Base-by-base conservation (phyloP, 331 rosid species). In the Cydonia oblonga region DNA sequence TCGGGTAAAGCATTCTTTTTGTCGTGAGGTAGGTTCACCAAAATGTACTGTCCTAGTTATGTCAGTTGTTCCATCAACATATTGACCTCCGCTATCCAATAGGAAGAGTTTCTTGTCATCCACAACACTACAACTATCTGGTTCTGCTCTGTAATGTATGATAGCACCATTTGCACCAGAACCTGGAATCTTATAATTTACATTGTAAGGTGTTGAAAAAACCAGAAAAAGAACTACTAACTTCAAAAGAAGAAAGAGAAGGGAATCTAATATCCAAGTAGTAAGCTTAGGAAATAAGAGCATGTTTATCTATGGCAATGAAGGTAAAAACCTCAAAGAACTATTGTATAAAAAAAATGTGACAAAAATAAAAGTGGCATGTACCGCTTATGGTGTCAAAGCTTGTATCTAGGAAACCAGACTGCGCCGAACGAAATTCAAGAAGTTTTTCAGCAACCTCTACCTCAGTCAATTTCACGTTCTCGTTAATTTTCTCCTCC, bases 51-150 rank as follows among this genome's bases (percentile, higher is more conserved):
- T 93, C 65, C 98, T 84, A 14, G 98, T 93, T 78, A 91, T 80
- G 81, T 93, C 98, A 61, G 98, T 93, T 78, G 98, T 93, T 56
- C 98, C 98, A 74, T 91, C 98, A 75, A 93, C 84, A 76, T 85
- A 93, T 76, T 93, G 97, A 76, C 92, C 98, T 69, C 98, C 98
- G 82, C 97, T 93, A 81, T 93, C 98, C 88, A 93, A 85, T 70
- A 93, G 86, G 75, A 93, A 89, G 65, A 88, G 84, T 84, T 91
- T 91, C 80, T 75, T 82, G 67, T 87, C 84, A 84, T 86, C 90
- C 81, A 93, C 88, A 84, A 80, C 62, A 72, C 92, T 83, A 70
- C 98, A 93, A 79, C 84, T 87, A 78, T 75, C 91, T 72, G 87
- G 88, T 79, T 93, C 98, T 65, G 98, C 95, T 83, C 66, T 91